Conservation (phyloP, 495 filamentous ascomycete genomes). For the Penicillium salamii region DNA sequence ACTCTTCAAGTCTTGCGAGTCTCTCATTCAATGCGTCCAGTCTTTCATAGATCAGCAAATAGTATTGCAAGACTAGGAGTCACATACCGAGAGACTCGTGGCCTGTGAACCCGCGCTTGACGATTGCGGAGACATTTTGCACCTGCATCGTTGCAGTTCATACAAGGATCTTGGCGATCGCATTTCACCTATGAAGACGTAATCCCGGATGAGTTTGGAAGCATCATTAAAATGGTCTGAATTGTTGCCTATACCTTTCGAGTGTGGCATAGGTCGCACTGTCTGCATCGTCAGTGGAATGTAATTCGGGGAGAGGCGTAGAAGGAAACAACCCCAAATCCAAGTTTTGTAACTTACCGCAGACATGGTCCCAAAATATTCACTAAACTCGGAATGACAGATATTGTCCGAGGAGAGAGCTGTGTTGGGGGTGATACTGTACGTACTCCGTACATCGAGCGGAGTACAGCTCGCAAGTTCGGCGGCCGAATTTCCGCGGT, state of each 20-base stretch:
- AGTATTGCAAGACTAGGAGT: too few relatives aligned
- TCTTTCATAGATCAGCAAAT: conserved; percentile 6
- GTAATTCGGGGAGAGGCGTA: too few relatives aligned
- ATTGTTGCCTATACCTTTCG: conserved; percentile 20
- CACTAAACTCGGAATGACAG: neutral
- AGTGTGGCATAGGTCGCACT: conserved; percentile 30
- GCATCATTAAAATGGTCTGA: neutral
- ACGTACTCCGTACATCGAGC: too few relatives aligned
- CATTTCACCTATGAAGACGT: conserved; percentile 23
- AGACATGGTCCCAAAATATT: conserved; percentile 4
- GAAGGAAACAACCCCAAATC: too few relatives aligned
- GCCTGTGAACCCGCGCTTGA: conserved; percentile 23
- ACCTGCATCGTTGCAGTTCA: conserved; percentile 24
- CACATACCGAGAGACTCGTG: conserved; percentile 21
- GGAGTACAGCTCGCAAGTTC: neutral
- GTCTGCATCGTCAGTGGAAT: too few relatives aligned
- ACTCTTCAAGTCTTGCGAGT: conserved; percentile 21
- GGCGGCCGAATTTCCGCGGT: conserved; percentile 18
- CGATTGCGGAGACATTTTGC: conserved; percentile 23
- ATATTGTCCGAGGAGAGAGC: neutral
- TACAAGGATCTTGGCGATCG: conserved; percentile 27
- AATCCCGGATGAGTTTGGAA: too few relatives aligned
- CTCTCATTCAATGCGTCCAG: conserved; percentile 21
- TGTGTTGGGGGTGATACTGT: neutral
- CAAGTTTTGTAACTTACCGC: conserved; percentile 14